Conservation (phyloP, 1,284 basidiomycete genomes). For the Puccinia brachypodii region DNA sequence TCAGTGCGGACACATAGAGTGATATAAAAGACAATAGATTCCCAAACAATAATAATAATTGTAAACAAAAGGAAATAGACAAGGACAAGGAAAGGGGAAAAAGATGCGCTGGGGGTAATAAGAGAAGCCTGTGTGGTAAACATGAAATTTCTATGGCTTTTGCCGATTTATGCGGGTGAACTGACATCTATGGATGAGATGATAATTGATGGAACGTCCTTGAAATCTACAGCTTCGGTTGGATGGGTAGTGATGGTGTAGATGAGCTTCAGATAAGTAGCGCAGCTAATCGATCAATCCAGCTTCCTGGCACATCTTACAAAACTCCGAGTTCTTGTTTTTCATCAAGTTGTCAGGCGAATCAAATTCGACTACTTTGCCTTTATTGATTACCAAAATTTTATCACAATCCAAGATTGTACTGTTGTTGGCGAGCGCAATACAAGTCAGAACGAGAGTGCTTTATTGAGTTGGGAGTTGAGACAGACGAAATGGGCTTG, state of each 20-base stretch:
- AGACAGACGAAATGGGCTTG: neutral
- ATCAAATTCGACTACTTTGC: conserved; percentile 63
- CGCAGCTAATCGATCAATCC: conserved; percentile 12
- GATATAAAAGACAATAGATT: too few species aligned
- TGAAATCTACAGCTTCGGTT: too few species aligned
- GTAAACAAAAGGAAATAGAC: too few species aligned
- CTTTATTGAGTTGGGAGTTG: neutral
- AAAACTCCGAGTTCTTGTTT: conserved; percentile 61
- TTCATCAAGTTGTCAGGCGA: conserved; percentile 66
- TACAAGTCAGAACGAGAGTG: neutral
- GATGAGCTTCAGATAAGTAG: neutral
- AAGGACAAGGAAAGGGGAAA: too few species aligned
- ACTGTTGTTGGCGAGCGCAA: neutral
- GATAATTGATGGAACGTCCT: too few species aligned
- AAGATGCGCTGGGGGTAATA: too few species aligned
- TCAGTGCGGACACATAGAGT: too few species aligned
- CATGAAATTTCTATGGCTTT: too few species aligned
- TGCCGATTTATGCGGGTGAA: too few species aligned
- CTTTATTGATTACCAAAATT: conserved; percentile 62
- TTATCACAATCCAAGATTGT: conserved; percentile 62
- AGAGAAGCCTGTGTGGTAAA: too few species aligned
- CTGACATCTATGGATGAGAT: too few species aligned
- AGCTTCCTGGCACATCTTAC: conserved; percentile 57
- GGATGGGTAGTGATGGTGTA: neutral
- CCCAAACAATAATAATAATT: too few species aligned